phyloP scores from a whole-genome alignment of 2,329 filamentous ascomycete species.

The Colletotrichum navitas region DNA sequence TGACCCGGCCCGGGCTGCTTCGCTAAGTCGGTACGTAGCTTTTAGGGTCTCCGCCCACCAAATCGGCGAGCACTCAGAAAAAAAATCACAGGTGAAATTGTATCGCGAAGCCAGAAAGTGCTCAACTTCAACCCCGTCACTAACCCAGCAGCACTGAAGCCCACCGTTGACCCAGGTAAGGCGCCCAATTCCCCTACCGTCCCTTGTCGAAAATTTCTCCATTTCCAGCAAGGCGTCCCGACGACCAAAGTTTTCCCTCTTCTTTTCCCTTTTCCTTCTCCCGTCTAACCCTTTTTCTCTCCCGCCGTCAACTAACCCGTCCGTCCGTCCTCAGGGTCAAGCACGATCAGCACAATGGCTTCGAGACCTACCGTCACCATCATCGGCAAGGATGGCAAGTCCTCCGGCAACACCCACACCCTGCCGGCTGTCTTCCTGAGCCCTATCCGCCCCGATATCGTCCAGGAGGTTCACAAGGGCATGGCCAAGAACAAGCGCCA shows the following conservation, averaged over 20 bases:
- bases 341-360: slow-evolving; percentile 76
- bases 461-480: slow-evolving; percentile 98
- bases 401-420: slow-evolving; percentile 89
- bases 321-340: slow-evolving; percentile 38
- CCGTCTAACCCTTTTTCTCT: slow-evolving; percentile 8
- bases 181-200: slow-evolving; percentile 16
- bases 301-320: slow-evolving; percentile 40
- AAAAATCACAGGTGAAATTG: slow-evolving; percentile 54
- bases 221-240: no score
- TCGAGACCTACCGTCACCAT: slow-evolving; percentile 98
- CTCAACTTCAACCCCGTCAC: slow-evolving; percentile 51
- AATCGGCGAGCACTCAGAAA: slow-evolving; percentile 49
- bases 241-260: not conserved
- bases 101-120: slow-evolving; percentile 49
- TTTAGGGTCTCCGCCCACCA: slow-evolving; percentile 58
- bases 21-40: slow-evolving; percentile 49
- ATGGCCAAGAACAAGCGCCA: slow-evolving; percentile 99
- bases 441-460: slow-evolving; percentile 98
- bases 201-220: slow-evolving; percentile 3
- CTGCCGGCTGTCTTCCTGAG: slow-evolving; percentile 97
- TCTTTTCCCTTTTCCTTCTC: slow-evolving; percentile 11
- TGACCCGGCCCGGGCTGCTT: slow-evolving; percentile 40
- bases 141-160: slow-evolving; percentile 46
- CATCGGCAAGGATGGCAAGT: slow-evolving; percentile 94
- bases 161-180: slow-evolving; percentile 57